phyloP scores from a whole-genome alignment of 140 eudicot species.

The Anethum foeniculum region DNA sequence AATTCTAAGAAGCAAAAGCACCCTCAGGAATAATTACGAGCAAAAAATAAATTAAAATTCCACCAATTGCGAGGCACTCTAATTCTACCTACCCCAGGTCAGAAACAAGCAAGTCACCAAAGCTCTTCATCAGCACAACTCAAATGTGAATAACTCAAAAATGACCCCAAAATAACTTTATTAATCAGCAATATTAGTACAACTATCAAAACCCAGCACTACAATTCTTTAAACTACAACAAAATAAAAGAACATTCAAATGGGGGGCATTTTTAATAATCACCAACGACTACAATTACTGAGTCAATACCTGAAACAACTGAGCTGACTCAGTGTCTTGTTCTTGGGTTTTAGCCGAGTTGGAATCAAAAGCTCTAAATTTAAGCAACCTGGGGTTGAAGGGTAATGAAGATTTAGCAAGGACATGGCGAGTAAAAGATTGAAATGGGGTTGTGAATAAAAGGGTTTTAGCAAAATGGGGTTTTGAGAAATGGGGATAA shows the following conservation, averaged over 20 bases:
- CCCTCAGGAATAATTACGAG: not conserved
- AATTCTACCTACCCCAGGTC: not conserved
- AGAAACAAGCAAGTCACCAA: not conserved
- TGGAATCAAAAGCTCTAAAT: conserved; percentile 26
- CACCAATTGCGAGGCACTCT: not conserved
- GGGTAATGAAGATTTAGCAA: not conserved
- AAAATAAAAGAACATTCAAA: not conserved
- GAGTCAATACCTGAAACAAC: conserved; percentile 30
- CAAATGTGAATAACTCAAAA: not conserved
- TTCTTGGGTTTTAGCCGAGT: conserved; percentile 9
- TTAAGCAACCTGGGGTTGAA: conserved; percentile 11
- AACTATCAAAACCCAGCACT: not conserved
- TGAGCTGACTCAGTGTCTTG: conserved; percentile 29
- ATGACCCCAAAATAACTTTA: not conserved
- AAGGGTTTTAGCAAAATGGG: conserved; percentile 16
- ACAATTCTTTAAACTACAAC: not conserved
- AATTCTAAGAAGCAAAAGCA: not conserved
- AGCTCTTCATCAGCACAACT: not conserved
- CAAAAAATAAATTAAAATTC: not conserved
- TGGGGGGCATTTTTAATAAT: not conserved
- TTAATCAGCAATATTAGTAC: not conserved
- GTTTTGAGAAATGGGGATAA: conserved; percentile 3
- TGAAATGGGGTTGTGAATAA: not conserved
- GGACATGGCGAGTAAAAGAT: conserved; percentile 3
- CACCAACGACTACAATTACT: not conserved